Conservation (phyloP, 2,329 filamentous ascomycete species). For the Paracoccidioides lutzii region DNA sequence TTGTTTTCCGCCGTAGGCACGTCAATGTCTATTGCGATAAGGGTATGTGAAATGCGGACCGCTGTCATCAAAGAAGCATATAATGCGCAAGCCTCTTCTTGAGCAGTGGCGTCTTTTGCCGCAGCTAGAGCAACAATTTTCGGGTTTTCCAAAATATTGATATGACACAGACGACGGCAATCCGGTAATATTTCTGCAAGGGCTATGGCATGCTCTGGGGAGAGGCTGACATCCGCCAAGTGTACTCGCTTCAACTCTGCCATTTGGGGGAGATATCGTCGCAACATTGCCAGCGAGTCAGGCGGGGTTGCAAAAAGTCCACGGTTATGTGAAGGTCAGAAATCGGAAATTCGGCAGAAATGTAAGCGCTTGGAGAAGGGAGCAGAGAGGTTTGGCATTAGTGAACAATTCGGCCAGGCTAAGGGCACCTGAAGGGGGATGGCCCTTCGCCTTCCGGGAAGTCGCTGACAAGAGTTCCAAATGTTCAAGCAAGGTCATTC, state of each 20-base stretch:
- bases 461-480: conserved; percentile 26
- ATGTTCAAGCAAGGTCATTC: conserved; percentile 57
- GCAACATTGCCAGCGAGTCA: conserved; percentile 60
- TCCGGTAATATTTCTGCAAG: conserved; percentile 85
- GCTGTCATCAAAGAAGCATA: conserved; percentile 87
- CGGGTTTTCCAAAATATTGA: conserved; percentile 74
- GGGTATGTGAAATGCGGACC: conserved; percentile 64
- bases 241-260: conserved; percentile 69
- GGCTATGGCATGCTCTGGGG: conserved; percentile 77
- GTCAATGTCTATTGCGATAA: conserved; percentile 87
- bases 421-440: conserved; percentile 63
- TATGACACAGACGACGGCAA: conserved; percentile 63
- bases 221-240: conserved; percentile 70
- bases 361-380: conserved; percentile 60
- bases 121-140: conserved; percentile 53
- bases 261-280: conserved; percentile 76
- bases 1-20: conserved; percentile 69
- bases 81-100: conserved; percentile 87
- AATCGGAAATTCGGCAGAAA: conserved; percentile 66
- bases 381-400: conserved; percentile 58
- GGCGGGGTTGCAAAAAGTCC: conserved; percentile 61
- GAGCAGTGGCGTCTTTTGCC: conserved; percentile 61
- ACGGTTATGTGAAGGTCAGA: conserved; percentile 80
- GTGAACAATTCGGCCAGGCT: conserved; percentile 77
- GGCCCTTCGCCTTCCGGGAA: conserved; percentile 31